Evolutionary conservation across 2,329 filamentous ascomycete genomes (phyloP).

Genomic region (Phaeomoniella chlamydospora): DNA sequence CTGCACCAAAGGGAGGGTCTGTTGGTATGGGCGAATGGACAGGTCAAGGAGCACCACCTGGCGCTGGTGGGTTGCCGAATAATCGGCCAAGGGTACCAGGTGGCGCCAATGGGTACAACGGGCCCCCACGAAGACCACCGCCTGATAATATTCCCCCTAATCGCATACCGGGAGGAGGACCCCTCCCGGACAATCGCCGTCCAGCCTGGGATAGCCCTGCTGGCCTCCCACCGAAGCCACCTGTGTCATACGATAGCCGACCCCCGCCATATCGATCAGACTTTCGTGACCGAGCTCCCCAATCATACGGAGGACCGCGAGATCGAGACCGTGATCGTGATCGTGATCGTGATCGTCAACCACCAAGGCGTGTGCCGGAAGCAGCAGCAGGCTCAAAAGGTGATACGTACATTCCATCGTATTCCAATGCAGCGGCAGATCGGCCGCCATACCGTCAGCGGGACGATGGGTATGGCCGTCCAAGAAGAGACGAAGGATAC

Average conservation of each 20-base stretch:
- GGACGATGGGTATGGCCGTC: not conserved
- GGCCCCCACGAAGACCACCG: constrained; percentile 11
- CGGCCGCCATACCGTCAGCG: constrained; percentile 5
- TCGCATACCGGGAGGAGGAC: constrained; percentile 8
- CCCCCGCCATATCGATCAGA: constrained; percentile 10
- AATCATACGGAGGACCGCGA: not conserved
- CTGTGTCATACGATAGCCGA: constrained; percentile 8
- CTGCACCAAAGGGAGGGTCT: constrained; percentile 80
- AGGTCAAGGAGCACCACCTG: constrained; percentile 15
- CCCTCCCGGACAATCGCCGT: not conserved
- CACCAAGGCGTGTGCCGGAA: not conserved
- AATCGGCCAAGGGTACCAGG: constrained; percentile 18
- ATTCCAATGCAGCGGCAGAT: constrained; percentile 9
- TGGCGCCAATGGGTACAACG: constrained; percentile 15
- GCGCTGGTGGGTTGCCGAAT: constrained; percentile 1
- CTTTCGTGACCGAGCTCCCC: constrained; percentile 4
- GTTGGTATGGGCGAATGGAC: constrained; percentile 61
- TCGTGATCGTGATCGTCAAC: not conserved
- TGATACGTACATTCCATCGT: constrained; percentile 13
- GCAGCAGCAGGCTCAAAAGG: constrained; percentile 4
- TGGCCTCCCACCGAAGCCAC: constrained; percentile 22
- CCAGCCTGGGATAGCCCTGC: constrained; percentile 15
- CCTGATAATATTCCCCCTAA: constrained; percentile 11
- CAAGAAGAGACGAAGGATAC: not conserved
- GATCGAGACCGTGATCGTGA: constrained; percentile 2